phyloP scores from a whole-genome alignment of 352 stramenopile species.

The Globisporangium cylindrosporum region DNA sequence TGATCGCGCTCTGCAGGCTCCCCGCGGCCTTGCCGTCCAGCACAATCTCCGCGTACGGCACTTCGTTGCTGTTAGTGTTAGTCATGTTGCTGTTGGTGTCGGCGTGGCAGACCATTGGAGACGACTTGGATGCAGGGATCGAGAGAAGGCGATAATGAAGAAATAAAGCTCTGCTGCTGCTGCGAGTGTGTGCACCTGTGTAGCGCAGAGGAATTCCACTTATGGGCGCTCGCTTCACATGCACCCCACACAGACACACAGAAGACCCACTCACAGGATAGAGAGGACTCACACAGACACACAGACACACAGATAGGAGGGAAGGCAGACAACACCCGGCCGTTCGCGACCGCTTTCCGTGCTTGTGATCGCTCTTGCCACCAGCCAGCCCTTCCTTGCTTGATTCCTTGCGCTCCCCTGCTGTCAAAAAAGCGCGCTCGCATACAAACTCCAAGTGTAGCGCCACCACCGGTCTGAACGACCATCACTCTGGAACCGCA shows the following conservation, averaged over 20 bases:
- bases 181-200: constrained; percentile 4
- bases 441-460: constrained; percentile 12
- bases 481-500: constrained; percentile 4
- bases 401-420: not conserved
- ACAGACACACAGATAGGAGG: constrained; percentile 1
- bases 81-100: constrained; percentile 41
- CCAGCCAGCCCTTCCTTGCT: not conserved
- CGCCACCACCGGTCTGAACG: constrained; percentile 15
- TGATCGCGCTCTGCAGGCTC: constrained; percentile 22
- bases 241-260: constrained; percentile 1
- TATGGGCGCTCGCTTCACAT: constrained; percentile 9
- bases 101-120: constrained; percentile 21
- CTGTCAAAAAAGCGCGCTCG: not conserved
- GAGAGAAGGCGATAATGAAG: constrained; percentile 3
- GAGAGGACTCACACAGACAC: not conserved
- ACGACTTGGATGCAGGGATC: not conserved
- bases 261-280: not conserved
- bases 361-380: not conserved
- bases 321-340: not conserved
- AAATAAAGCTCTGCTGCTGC: not conserved
- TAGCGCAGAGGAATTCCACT: constrained; percentile 21
- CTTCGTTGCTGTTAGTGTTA: constrained; percentile 37
- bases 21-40: constrained; percentile 34
- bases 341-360: not conserved
- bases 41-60: constrained; percentile 62